Evolutionary conservation across 441 rosid genomes (phyloP).

Genomic region (Erysimum pusillum): DNA sequence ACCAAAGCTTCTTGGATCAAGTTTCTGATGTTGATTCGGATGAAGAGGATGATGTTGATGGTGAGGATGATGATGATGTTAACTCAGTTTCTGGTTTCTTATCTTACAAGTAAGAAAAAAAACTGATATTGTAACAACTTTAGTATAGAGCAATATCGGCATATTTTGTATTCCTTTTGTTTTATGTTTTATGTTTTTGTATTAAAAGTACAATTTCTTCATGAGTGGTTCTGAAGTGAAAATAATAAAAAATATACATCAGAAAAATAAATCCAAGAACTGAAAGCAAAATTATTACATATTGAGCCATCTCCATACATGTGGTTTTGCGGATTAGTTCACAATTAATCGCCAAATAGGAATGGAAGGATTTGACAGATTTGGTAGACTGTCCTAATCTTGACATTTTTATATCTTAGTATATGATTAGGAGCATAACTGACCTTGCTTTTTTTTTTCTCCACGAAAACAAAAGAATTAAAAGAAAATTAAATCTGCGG

Average conservation of each 20-base stretch:
- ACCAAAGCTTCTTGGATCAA: slow-evolving; percentile 37
- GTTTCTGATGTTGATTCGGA: slow-evolving; percentile 53
- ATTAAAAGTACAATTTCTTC: slow-evolving; percentile 4
- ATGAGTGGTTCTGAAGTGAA: not conserved
- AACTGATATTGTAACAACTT: slow-evolving; percentile 26
- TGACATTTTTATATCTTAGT: not conserved
- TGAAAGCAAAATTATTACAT: not conserved
- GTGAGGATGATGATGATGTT: slow-evolving; percentile 38
- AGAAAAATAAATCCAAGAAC: not conserved
- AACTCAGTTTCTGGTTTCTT: slow-evolving; percentile 45
- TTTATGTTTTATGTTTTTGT: slow-evolving; percentile 3
- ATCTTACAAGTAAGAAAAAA: slow-evolving; percentile 44
- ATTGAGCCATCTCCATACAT: not conserved
- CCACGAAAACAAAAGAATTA: no score
- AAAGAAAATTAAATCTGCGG: no score
- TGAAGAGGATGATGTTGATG: slow-evolving; percentile 45
- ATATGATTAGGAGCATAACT: not conserved
- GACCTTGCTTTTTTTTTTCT: not conserved
- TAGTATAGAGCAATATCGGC: slow-evolving; percentile 17
- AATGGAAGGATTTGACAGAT: not conserved
- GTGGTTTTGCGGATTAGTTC: not conserved
- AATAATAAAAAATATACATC: not conserved
- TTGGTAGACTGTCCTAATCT: slow-evolving; percentile 14
- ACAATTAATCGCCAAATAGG: not conserved
- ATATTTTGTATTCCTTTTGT: slow-evolving; percentile 14